Conservation (phyloP, 148 eudicot species). For the Diospyros kaki region DNA sequence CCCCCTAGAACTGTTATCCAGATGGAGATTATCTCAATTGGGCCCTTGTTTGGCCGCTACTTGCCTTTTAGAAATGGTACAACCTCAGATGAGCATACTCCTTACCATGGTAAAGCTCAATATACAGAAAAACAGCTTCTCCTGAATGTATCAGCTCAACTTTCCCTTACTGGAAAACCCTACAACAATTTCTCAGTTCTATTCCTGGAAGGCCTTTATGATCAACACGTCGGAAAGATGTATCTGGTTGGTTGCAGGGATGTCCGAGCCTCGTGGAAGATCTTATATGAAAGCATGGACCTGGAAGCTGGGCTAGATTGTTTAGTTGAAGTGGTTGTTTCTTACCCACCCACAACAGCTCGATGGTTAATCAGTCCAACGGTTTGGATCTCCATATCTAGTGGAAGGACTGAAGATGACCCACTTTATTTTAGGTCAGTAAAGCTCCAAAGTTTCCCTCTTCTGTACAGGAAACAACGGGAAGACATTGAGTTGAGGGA, state of each 20-base stretch:
- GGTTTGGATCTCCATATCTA: constrained; percentile 59
- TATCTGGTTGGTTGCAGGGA: constrained; percentile 82
- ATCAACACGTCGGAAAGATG: constrained; percentile 74
- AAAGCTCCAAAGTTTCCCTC: constrained; percentile 61
- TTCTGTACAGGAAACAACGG: constrained; percentile 69
- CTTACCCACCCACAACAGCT: constrained; percentile 78
- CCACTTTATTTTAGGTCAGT: constrained; percentile 59
- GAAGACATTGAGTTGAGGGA: constrained; percentile 69
- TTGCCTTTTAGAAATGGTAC: constrained; percentile 38
- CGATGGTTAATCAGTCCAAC: constrained; percentile 76
- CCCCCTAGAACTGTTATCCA: constrained; percentile 38
- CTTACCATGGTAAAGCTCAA: constrained; percentile 34
- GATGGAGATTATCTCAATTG: constrained; percentile 66
- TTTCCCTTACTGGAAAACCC: constrained; percentile 29
- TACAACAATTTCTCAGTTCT: constrained; percentile 45
- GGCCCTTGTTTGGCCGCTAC: constrained; percentile 57
- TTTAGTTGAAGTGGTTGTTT: constrained; percentile 50
- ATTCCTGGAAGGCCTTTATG: constrained; percentile 82
- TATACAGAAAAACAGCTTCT: constrained; percentile 66
- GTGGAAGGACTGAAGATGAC: constrained; percentile 74
- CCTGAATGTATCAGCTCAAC: constrained; percentile 72
- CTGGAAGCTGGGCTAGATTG: constrained; percentile 81
- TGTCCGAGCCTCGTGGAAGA: constrained; percentile 65
- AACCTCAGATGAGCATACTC: constrained; percentile 22
- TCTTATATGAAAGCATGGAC: constrained; percentile 52